Conservation (phyloP, 2,329 filamentous ascomycete genomes). For the Chrysoporthe cubensis region DNA sequence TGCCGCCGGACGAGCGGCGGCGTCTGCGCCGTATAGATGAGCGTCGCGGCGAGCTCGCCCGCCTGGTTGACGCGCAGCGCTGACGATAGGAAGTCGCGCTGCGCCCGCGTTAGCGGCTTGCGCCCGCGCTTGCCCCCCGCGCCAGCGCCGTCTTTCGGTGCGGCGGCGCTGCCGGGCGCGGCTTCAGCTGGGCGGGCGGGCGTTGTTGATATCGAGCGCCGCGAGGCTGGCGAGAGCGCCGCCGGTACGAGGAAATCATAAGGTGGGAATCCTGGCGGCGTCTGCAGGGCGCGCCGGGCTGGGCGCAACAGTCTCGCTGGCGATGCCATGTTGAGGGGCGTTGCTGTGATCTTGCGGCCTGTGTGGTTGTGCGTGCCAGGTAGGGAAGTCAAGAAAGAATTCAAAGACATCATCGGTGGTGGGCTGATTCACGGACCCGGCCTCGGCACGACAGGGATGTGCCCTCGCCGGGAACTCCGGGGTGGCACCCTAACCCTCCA, state of each 20-base stretch:
- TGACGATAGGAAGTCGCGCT: constrained; percentile 75
- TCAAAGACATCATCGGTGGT: constrained; percentile 23
- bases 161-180: constrained; percentile 12
- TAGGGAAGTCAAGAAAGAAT: background rate
- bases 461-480: background rate
- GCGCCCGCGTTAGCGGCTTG: constrained; percentile 69
- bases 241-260: constrained; percentile 46
- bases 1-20: constrained; percentile 78
- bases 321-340: constrained; percentile 31
- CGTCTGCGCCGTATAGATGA: constrained; percentile 91
- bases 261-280: constrained; percentile 32
- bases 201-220: constrained; percentile 28
- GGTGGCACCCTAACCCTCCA: background rate
- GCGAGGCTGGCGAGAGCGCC: constrained; percentile 34
- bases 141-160: background rate
- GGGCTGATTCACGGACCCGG: constrained; percentile 18
- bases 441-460: constrained; percentile 14
- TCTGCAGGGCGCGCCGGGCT: constrained; percentile 30
- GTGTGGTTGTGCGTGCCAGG: background rate
- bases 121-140: constrained; percentile 42
- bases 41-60: constrained; percentile 92
- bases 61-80: constrained; percentile 96
- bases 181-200: constrained; percentile 26
- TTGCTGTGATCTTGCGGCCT: background rate
- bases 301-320: constrained; percentile 31